Base-by-base conservation (phyloP, 2,329 filamentous ascomycete species). In the Talaromyces piceae region DNA sequence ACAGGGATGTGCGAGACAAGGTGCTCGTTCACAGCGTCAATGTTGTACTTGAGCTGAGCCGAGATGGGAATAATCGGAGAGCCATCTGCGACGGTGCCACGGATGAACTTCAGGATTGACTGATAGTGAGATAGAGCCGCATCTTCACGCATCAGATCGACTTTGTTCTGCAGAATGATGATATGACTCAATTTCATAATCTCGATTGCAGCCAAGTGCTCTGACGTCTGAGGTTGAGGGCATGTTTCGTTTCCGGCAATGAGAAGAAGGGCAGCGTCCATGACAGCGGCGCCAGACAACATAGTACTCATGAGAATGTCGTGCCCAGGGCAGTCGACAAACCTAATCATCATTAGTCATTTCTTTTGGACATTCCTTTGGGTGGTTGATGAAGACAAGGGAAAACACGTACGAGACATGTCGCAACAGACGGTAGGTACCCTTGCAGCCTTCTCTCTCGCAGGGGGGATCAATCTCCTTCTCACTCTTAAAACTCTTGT, bases 291-390 rank as follows among this genome's bases (percentile, higher is more conserved):
- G 67, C 93, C 93, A 67, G 93, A 98, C 79, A 98, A 85, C 93
- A 98, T 98, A 64, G 93, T 98, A 75, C 91, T 97, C 93, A 98
- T 98, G 71, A 98, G 91, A 90, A 98, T 98, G 76, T 98, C 93
- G 88, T 98, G 93, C 73, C 93, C 93, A 52, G 93, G 93, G 79
- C 93, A 97, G 73, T 97, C 93, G 61, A 97, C 93, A 70, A 97
- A 98, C 13, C 88, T 91, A 59, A 5, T 5, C 11, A 16, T 6
- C n/a, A n/a, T 57, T 52, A 51, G 27, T 26, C 27, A n/a, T n/a
- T n/a, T 43, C 25, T 25, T n/a, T n/a, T 20, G 2, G 8, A 43
- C 23, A 5, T 3, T 43, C 13, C 4, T 25, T n/a, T n/a, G n/a
- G n/a, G n/a, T n/a, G n/a, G n/a, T n/a, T n/a, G n/a, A n/a, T n/a